Base-by-base conservation (phyloP, 768 basidiomycete species). In the Harrya chromipes region DNA sequence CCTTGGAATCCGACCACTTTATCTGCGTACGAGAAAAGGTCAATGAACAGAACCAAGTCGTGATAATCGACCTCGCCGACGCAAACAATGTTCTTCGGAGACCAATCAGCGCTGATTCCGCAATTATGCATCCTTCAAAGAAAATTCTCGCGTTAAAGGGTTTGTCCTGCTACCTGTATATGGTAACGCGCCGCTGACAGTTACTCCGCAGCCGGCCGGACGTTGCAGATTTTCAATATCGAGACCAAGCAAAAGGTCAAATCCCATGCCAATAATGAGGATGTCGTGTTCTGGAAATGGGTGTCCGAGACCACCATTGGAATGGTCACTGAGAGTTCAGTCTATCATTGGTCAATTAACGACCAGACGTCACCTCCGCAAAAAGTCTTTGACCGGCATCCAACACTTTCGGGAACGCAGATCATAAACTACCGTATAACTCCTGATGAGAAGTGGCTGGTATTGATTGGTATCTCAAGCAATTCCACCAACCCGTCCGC, bases 261-360 rank as follows among this genome's bases (percentile, higher is more conserved):
- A 65, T 90, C 94, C 23, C 93, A 98, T 66, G 75, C 84, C 52
- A 97, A 85, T 75, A 87, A 83, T 65, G 94, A 97, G 65, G 95
- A 99, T 65, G 79, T 97, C 45, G 85, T 92, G 21, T 99, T 97
- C 72, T 99, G 97, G 97, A 97, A 97, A 68, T 99, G 97, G 97
- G 84, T 97, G 34, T 88, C 85, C 40, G 87, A 92, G 54, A 82
- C 84, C 16, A 88, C 88, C 24, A 85, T 99, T 54, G 97, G 97
- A 61, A 81, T 98, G 73, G 97, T 97, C 61, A 97, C 95, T 24
- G 94, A 97, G 52, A 78, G 88, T 1, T 80, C 93, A 5, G 95
- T 98, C 26, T 90, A 80, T 68, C 94, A 98, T 70, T 97, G 94
- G 94, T 77, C 85, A 50, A 84, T 87, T 57, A 60, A 72, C 35